phyloP scores from a whole-genome alignment of 2,329 filamentous ascomycete genomes.

The Aspergillus proliferans region DNA sequence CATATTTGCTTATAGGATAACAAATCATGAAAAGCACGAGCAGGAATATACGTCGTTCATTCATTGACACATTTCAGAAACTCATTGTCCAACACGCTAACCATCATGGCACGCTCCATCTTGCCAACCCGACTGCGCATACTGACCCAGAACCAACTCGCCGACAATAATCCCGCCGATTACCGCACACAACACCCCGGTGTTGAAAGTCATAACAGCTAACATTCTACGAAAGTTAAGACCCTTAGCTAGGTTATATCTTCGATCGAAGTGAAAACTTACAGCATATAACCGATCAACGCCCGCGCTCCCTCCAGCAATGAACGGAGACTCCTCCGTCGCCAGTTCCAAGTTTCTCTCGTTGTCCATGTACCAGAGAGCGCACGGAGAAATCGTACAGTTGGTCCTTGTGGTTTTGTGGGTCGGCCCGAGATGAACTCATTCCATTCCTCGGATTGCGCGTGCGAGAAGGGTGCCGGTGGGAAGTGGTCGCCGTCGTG shows the following conservation, averaged over 20 bases:
- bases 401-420: background rate
- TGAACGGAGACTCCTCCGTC: background rate
- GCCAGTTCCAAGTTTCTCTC: background rate
- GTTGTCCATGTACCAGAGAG: background rate
- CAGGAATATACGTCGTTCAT: no score
- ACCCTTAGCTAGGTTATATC: background rate
- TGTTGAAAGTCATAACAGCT: constrained; percentile 11
- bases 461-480: background rate
- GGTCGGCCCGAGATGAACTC: background rate
- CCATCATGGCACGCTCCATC: background rate
- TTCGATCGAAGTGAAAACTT: background rate
- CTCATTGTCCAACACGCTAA: background rate
- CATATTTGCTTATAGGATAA: no score
- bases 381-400: background rate
- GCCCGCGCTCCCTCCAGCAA: background rate
- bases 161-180: constrained; percentile 6
- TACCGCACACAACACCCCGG: constrained; percentile 7
- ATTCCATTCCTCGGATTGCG: background rate
- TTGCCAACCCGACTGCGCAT: background rate
- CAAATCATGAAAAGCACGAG: no score
- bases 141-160: constrained; percentile 8
- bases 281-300: background rate
- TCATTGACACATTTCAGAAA: no score
- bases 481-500: background rate
- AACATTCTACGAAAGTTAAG: constrained; percentile 7